A percentile compares a stretch with the other conserved stretches of the same genome.
Evolutionary conservation across 805 yeast genomes (phyloP).

Genomic region (Ogataea neopini): DNA sequence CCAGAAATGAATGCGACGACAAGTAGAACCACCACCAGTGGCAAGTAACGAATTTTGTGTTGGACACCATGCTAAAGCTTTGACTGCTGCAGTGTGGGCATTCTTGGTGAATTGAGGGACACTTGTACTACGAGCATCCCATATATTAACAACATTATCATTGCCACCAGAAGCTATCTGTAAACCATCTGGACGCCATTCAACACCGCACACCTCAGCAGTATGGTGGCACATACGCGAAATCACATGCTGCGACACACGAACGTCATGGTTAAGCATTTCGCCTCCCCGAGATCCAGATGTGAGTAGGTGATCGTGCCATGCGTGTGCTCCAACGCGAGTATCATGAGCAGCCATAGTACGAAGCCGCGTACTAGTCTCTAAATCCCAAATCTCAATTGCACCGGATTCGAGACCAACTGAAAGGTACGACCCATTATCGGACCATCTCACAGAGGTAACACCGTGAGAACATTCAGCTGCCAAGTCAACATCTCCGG

Average conservation of each 20-base stretch:
- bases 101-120: slow-evolving; percentile 74
- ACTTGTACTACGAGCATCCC: slow-evolving; percentile 74
- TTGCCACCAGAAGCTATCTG: slow-evolving; percentile 93
- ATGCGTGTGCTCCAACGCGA: slow-evolving; percentile 78
- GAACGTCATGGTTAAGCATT: slow-evolving; percentile 85
- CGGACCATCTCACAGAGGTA: slow-evolving; percentile 85
- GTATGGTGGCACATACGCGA: slow-evolving; percentile 62
- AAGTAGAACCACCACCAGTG: slow-evolving; percentile 96
- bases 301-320: slow-evolving; percentile 80
- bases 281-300: slow-evolving; percentile 89
- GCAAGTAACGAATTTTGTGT: slow-evolving; percentile 79
- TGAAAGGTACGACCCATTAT: slow-evolving; percentile 82
- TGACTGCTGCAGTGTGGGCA: slow-evolving; percentile 90
- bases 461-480: slow-evolving; percentile 57
- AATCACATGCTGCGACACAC: slow-evolving; percentile 76
- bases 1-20: slow-evolving; percentile 91
- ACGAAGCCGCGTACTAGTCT: slow-evolving; percentile 68
- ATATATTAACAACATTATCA: slow-evolving; percentile 87
- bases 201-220: slow-evolving; percentile 92
- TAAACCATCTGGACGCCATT: slow-evolving; percentile 80
- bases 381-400: slow-evolving; percentile 93
- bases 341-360: slow-evolving; percentile 75
- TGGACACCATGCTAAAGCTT: slow-evolving; percentile 95
- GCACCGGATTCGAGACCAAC: slow-evolving; percentile 83
- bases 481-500: slow-evolving; percentile 73